Base-by-base conservation (phyloP, 2,329 filamentous ascomycete species). In the Chaetomium olivaceum region DNA sequence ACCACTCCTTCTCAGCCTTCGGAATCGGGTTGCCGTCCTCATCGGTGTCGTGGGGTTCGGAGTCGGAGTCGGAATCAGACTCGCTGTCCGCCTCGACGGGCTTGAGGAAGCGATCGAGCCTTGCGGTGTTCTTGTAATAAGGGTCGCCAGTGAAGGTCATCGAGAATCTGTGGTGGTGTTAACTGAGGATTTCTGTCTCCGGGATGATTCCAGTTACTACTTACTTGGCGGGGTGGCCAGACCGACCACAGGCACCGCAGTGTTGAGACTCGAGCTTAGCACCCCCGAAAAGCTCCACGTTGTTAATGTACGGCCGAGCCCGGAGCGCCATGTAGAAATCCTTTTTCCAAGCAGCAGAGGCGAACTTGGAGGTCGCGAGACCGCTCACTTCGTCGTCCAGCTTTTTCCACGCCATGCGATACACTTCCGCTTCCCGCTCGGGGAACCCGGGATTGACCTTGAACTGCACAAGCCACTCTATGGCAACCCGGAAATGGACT, bases 401-500 rank as follows among this genome's bases (percentile, higher is more conserved):
- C 72, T 91, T 92, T 58, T 79, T 79, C 80, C 92, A 93, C 0
- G 90, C 87, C 29, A 90, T 80, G 14, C 78, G 72, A 75, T 92
- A 95, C 14, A 92, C 79, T 8, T 85, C 80, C 66, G 91, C 86
- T 5, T 84, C 78, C 21, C 83, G 78, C 21, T 84, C 73, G 12
- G 84, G 78, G 71, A 93, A 93, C 0, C 81, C 86, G 0, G 90
- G 91, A 70, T 93, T 89, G 59, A 95, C 82, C 71, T 89, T 89
- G 73, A 90, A 91, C 72, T 92, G 90, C 2, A 94, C 88, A 77
- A 93, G 89, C 91, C 91, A 94, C 74, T 92, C 90, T 1, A 94
- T 81, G 0, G 87, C 89, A 71, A 89, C 87, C 57, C 85, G 85
- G 78, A 94, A 94, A 58, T 93, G 86, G 48, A 91, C 87, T 69